A percentile compares a stretch with the other conserved stretches of the same genome.
Evolutionary conservation across 129 eudicot genomes (phyloP).

Genomic region (Pulicaria dysenterica): DNA sequence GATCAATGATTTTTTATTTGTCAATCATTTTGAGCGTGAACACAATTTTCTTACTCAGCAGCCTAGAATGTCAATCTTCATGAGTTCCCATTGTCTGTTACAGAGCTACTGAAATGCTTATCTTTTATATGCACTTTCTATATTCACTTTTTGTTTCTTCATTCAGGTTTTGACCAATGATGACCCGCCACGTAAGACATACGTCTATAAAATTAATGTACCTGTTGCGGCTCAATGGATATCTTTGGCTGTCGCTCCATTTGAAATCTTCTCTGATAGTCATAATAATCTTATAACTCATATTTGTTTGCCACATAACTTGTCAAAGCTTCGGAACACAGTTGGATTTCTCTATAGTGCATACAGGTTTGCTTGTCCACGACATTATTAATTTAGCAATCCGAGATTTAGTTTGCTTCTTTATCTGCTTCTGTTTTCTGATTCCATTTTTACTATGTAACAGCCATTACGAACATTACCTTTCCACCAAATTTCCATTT

Average conservation of each 20-base stretch:
- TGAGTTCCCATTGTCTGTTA: conserved; percentile 2
- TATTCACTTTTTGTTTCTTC: conserved; percentile 19
- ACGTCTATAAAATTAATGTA: conserved; percentile 63
- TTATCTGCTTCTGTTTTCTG: conserved; percentile 6
- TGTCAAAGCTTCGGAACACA: conserved; percentile 68
- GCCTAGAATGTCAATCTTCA: conserved; percentile 8
- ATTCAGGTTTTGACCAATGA: conserved; percentile 85
- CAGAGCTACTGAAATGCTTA: conserved; percentile 5
- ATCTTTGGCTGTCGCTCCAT: conserved; percentile 87
- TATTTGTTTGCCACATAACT: conserved; percentile 70
- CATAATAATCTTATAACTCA: conserved; percentile 61
- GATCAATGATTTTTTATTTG: neutral
- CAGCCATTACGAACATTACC: conserved; percentile 93
- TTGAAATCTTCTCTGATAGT: conserved; percentile 81
- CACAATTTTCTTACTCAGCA: conserved; percentile 1
- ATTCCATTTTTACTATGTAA: conserved; percentile 29
- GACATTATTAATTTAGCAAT: neutral
- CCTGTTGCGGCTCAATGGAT: conserved; percentile 95
- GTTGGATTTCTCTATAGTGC: conserved; percentile 80
- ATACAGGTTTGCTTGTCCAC: conserved; percentile 56
- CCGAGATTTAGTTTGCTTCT: conserved; percentile 1
- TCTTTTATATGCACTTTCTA: conserved; percentile 19
- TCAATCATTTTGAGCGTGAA: neutral
- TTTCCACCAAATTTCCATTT: conserved; percentile 80
- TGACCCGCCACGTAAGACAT: conserved; percentile 81